Percentiles rank a stretch among this genome's conserved stretches.
Evolutionary conservation across 257 asterid species (phyloP).

Genomic region (Leptodermis oblonga): DNA sequence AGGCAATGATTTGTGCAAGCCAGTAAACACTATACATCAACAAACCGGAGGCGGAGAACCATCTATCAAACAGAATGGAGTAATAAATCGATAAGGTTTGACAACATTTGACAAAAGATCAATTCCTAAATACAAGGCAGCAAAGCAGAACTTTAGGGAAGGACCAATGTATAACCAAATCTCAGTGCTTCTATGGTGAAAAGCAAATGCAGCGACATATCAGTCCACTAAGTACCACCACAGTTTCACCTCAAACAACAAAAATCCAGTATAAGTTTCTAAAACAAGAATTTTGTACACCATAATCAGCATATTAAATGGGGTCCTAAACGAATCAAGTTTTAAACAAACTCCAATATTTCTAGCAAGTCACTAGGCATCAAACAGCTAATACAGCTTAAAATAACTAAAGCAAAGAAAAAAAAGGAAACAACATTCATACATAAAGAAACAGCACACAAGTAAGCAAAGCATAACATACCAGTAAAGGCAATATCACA

Average conservation of each 20-base stretch:
- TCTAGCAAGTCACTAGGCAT: background rate
- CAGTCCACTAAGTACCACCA: background rate
- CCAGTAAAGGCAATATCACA: constrained; percentile 85
- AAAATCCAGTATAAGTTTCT: background rate
- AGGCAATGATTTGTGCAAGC: background rate
- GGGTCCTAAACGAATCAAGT: too few species aligned
- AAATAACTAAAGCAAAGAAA: background rate
- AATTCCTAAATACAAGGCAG: too few species aligned
- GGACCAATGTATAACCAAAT: background rate
- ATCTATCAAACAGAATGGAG: background rate
- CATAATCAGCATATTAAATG: too few species aligned
- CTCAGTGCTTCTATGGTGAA: background rate
- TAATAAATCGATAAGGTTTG: background rate
- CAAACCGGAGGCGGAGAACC: background rate
- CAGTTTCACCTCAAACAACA: background rate
- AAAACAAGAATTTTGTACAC: background rate
- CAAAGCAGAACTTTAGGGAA: background rate
- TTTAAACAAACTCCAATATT: background rate
- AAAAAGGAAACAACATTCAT: background rate
- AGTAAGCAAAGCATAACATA: constrained; percentile 21
- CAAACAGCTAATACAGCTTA: background rate
- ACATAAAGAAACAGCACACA: constrained; percentile 8
- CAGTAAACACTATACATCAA: background rate
- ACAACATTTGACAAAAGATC: background rate
- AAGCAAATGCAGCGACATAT: background rate